phyloP scores from a whole-genome alignment of 2,329 filamentous ascomycete species.

The Botrytis aclada region DNA sequence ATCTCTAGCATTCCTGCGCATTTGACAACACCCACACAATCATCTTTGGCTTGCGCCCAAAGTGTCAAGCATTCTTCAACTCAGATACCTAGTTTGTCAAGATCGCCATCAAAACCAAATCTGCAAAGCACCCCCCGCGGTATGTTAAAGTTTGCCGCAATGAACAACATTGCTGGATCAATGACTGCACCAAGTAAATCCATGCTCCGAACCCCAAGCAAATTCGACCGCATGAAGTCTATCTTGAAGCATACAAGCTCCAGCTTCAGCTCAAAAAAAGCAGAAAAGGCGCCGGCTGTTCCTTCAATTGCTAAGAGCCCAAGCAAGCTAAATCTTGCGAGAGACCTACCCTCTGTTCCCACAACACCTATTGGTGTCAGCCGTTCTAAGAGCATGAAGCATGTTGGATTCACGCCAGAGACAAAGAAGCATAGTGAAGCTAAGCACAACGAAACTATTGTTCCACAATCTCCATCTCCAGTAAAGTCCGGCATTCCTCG shows the following conservation, averaged over 20 bases:
- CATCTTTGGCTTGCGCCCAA: constrained; percentile 62
- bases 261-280: constrained; percentile 29
- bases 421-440: constrained; percentile 49
- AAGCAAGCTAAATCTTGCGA: constrained; percentile 53
- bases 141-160: constrained; percentile 53
- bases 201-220: constrained; percentile 30
- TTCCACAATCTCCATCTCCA: constrained; percentile 55
- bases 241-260: constrained; percentile 46
- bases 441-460: constrained; percentile 42
- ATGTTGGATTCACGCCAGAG: constrained; percentile 75
- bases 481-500: constrained; percentile 49
- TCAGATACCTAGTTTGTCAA: constrained; percentile 46
- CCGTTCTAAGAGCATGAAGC: constrained; percentile 63
- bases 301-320: constrained; percentile 37
- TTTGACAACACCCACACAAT: constrained; percentile 75
- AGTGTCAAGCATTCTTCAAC: constrained; percentile 53
- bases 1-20: constrained; percentile 47
- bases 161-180: constrained; percentile 42
- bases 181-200: constrained; percentile 34
- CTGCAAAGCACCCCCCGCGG: constrained; percentile 45
- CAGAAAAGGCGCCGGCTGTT: constrained; percentile 27
- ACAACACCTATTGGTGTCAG: constrained; percentile 52
- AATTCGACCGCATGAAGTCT: constrained; percentile 53
- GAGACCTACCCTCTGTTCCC: constrained; percentile 50
- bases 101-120: constrained; percentile 52